Evolutionary conservation across 2,329 filamentous ascomycete species (phyloP).

Genomic region (Aspergillus tanneri): DNA sequence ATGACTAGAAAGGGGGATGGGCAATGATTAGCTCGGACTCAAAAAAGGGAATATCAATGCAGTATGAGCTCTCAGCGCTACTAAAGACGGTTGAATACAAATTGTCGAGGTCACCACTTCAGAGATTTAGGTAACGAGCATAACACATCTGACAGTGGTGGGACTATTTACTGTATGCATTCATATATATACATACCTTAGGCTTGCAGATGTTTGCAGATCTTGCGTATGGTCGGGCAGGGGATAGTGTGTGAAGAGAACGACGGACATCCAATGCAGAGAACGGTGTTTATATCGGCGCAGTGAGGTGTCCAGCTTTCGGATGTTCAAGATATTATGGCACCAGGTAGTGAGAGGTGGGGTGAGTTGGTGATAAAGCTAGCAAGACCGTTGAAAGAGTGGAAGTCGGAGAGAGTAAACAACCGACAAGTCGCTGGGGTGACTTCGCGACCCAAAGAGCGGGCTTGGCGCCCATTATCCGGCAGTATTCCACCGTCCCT

Average conservation of each 20-base stretch:
- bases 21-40: constrained; percentile 6
- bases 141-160: background rate
- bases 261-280: background rate
- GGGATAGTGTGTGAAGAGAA: constrained; percentile 9
- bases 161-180: background rate
- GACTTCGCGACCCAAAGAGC: constrained; percentile 23
- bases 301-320: too few species aligned
- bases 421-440: constrained; percentile 26
- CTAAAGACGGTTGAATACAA: background rate
- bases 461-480: constrained; percentile 6
- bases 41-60: background rate
- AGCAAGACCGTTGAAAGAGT: background rate
- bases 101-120: background rate
- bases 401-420: constrained; percentile 18
- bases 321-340: background rate
- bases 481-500: constrained; percentile 2
- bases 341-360: background rate
- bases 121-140: background rate
- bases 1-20: constrained; percentile 5
- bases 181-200: constrained; percentile 15
- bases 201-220: constrained; percentile 19
- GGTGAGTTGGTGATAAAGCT: background rate
- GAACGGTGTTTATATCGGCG: background rate
- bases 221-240: constrained; percentile 17
- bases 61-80: background rate